Evolutionary conservation across 169 alveolate genomes (phyloP), one percentile per base, ranked within the genome.

Genomic region (Plasmodium yoelii): DNA sequence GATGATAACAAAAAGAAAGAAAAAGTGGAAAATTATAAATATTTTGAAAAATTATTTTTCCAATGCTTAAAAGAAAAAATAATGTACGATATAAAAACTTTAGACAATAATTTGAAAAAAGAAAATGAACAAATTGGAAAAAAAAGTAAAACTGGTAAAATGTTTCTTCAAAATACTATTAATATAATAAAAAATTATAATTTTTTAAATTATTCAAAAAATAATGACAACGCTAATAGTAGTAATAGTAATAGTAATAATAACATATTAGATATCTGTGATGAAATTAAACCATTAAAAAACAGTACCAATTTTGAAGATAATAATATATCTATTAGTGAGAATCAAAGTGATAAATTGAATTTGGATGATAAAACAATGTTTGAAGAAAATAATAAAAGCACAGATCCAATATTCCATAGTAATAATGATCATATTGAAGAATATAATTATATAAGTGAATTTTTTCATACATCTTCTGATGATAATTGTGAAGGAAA

Each of bases 21-120:
- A 24, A 80, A 53, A n/a, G 6, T 67, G 19, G 26, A 64, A 0
- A 71, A 80, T 13, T 80, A 80, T 53, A 80, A 80, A 19, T 0
- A 67, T 26, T 80, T 80, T 28, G 84, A 80, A 49, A 80, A 80
- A 15, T 47, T 80, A 18, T 80, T 80, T 42, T 80, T 80, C 53
- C 67, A 80, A 9, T 80, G 90, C 34, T 24, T 80, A 44, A 80
- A 80, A 39, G 56, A 53, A 28, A 80, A 65, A 26, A 80, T 80
- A 51, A 53, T 80, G n/a, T 53, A 80, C 53, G 90, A 80, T 24
- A 65, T 80, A 65, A 80, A 80, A 67, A 67, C 90, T 0, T 39
- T 80, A 71, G 90, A 80, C 49, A 28, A 67, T 39, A 80, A 61
- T 67, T 80, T 80, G 13, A 80, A 80, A 71, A 65, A 47, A 71